Evolutionary conservation across 768 basidiomycete species (phyloP).

Genomic region (Amanita rimosa): DNA sequence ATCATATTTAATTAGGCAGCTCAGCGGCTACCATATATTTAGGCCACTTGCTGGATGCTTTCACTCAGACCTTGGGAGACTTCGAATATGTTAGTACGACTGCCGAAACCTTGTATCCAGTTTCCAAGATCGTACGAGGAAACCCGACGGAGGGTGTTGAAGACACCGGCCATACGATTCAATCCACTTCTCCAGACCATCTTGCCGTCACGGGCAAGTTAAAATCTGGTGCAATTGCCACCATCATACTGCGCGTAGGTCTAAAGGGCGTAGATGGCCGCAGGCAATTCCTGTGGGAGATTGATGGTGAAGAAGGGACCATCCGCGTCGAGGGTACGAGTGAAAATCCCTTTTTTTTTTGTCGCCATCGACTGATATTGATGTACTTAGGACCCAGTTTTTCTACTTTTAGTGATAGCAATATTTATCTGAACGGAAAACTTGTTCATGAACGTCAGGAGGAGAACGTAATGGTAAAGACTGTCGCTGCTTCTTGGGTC

Average conservation of each 20-base stretch:
- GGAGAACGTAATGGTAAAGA: too few species aligned
- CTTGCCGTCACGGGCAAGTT: background rate
- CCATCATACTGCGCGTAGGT: too few species aligned
- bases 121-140: background rate
- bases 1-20: background rate
- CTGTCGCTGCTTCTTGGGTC: too few species aligned
- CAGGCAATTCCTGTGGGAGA: conserved; percentile 6
- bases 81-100: background rate
- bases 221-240: conserved; percentile 2
- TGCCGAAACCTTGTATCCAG: background rate
- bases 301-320: conserved; percentile 3
- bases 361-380: background rate
- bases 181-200: too few species aligned
- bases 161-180: too few species aligned
- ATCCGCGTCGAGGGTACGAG: conserved; percentile 7
- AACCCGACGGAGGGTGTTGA: too few species aligned
- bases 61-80: background rate
- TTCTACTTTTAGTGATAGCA: too few species aligned
- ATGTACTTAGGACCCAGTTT: background rate
- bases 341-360: background rate
- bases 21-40: background rate
- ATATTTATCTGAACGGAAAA: too few species aligned
- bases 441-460: too few species aligned
- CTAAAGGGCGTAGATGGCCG: too few species aligned
- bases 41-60: background rate